phyloP scores from a whole-genome alignment of 768 basidiomycete genomes.

The Cyclocybe cylindracea region DNA sequence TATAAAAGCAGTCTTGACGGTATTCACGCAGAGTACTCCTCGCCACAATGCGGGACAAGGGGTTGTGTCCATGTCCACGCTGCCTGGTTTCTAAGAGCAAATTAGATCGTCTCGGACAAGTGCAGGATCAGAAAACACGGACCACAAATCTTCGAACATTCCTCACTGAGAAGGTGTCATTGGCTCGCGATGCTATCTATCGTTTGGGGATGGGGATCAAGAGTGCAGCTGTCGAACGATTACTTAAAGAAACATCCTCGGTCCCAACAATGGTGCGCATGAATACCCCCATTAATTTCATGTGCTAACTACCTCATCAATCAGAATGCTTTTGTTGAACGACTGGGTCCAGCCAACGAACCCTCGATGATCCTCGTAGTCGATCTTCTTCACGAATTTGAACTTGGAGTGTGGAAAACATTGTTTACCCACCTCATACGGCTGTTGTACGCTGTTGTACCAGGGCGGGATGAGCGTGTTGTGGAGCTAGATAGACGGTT shows the following conservation, averaged over 20 bases:
- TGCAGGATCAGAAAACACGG: conserved; percentile 16
- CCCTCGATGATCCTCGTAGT: conserved; percentile 29
- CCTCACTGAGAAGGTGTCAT: conserved; percentile 5
- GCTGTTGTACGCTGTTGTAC: conserved; percentile 25
- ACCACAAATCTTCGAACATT: conserved; percentile 9
- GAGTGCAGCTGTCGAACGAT: conserved; percentile 13
- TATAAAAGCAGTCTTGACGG: neutral
- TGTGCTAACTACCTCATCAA: neutral
- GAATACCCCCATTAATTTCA: neutral
- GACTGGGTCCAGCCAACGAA: conserved; percentile 22
- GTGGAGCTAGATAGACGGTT: conserved; percentile 32
- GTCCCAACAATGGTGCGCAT: conserved; percentile 29
- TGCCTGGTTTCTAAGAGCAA: conserved; percentile 30
- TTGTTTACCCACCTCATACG: conserved; percentile 37
- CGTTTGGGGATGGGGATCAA: neutral
- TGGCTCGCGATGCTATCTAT: conserved; percentile 12
- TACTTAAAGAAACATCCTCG: conserved; percentile 22
- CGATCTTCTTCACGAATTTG: conserved; percentile 40
- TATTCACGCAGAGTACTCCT: conserved; percentile 25
- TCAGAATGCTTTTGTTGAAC: conserved; percentile 24
- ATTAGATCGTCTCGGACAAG: conserved; percentile 28
- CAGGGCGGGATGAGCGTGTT: conserved; percentile 19
- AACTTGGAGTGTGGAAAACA: conserved; percentile 39
- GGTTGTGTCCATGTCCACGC: conserved; percentile 35
- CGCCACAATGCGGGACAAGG: conserved; percentile 38